These are phyloP conservation scores for Fonsecaea nubica DNA, from an alignment of 2,329 filamentous ascomycete species.

Conservation along the genomic window DNA sequence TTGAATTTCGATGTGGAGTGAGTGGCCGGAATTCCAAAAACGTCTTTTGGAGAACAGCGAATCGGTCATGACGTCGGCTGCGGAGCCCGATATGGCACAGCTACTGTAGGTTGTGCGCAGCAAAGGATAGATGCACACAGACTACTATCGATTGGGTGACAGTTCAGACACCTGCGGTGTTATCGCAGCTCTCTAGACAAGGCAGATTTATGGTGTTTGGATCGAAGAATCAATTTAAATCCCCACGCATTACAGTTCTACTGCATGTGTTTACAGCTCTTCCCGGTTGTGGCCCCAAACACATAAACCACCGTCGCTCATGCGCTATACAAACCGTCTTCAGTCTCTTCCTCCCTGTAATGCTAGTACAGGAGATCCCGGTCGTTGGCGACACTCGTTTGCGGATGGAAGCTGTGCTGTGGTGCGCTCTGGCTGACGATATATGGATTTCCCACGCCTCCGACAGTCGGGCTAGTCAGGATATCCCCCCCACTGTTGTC, in stretches of 20 bases:
- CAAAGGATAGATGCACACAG: not conserved
- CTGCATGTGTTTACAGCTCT: not conserved
- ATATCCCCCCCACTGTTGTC: conserved; percentile 68
- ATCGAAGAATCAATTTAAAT: not conserved
- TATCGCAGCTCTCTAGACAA: not conserved
- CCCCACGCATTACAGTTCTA: not conserved
- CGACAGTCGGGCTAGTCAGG: conserved; percentile 40
- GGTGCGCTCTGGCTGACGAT: conserved; percentile 84
- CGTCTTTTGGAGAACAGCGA: not conserved
- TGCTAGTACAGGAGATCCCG: conserved; percentile 37
- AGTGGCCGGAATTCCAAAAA: not conserved
- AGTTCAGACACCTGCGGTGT: not conserved
- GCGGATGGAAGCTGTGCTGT: conserved; percentile 75
- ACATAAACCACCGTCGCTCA: not conserved
- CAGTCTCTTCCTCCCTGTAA: not conserved
- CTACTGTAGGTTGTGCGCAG: too few species aligned
- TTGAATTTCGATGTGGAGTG: not conserved
- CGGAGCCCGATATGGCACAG: not conserved
- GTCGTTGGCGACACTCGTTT: conserved; percentile 61
- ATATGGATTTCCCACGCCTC: conserved; percentile 53
- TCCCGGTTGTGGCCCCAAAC: not conserved
- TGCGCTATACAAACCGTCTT: not conserved
- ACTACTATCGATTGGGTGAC: not conserved
- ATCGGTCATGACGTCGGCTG: conserved; percentile 3
- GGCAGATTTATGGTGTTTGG: not conserved